Base-by-base conservation (phyloP, 208 protist genomes). In the Spongospora subterranea region DNA sequence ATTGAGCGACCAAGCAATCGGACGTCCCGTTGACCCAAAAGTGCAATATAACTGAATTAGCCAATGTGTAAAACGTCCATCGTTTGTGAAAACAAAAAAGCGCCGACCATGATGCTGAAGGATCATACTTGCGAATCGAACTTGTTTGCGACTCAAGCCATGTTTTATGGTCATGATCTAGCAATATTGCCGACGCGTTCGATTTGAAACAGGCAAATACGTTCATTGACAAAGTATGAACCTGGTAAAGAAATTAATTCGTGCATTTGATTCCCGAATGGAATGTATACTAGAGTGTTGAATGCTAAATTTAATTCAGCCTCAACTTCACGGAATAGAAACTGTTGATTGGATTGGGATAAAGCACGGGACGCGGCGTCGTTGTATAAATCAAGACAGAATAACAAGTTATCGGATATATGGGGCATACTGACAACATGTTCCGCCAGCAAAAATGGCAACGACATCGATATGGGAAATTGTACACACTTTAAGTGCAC, bases 401-500 rank as follows among this genome's bases (percentile, higher is more conserved):
- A 91, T 32, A 91, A 46, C 39, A 91, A 46, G 38, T 91, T 91
- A 29, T 91, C 90, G 6, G 65, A 39, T 77, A 91, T 91, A 0
- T 39, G 32, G 32, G 76, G 65, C 1, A n/a, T 46, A 20, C 17
- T 32, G 20, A 91, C 90, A 29, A 91, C 66, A 46, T 46, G 88
- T 45, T 91, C 77, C 1, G 90, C 88, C n/a, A 91, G 90, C 1
- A 91, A 54, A 32, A 64, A 91, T n/a, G 90, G 90, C 40, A 91
- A 46, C 40, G 90, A 91, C 90, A 91, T 91, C 39, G 64, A 64
- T 38, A 91, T 91, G n/a, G 90, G 90, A 77, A 91, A 91, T 60
- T 91, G 90, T 13, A 88, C 65, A 43, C 71, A 82, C 71, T 82
- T 20, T 39, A 6, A 32, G 20, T 32, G 54, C 20, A 65, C 17